phyloP scores from a whole-genome alignment of 2,329 filamentous ascomycete species.

The Talaromyces sp. region DNA sequence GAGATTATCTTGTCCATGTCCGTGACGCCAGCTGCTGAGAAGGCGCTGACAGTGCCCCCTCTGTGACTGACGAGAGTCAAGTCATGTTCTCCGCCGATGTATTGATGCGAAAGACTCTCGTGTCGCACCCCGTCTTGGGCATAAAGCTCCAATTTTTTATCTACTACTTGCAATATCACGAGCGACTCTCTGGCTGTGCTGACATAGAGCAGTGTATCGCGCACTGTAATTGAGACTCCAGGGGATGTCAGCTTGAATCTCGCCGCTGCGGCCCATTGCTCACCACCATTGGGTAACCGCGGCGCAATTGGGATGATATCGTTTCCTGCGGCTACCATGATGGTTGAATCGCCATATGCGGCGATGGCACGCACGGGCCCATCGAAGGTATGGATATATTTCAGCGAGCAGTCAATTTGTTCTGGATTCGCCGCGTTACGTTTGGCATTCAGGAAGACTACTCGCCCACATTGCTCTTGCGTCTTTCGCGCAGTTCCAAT shows the following conservation, averaged over 20 bases:
- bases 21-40: constrained; percentile 26
- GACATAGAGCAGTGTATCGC: constrained; percentile 49
- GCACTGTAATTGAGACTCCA: constrained; percentile 50
- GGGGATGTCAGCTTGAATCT: constrained; percentile 46
- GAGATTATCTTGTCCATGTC: constrained; percentile 33
- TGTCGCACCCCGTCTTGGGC: constrained; percentile 34
- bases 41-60: constrained; percentile 50
- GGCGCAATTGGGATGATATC: constrained; percentile 44
- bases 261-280: constrained; percentile 42
- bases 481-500: constrained; percentile 37
- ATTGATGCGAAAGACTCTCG: constrained; percentile 35
- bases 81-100: constrained; percentile 40
- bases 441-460: constrained; percentile 39
- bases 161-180: constrained; percentile 43
- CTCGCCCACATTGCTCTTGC: constrained; percentile 32
- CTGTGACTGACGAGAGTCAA: constrained; percentile 51
- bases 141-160: constrained; percentile 34
- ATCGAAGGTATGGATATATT: constrained; percentile 36
- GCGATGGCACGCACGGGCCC: constrained; percentile 55
- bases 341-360: constrained; percentile 43
- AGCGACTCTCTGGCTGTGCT: constrained; percentile 56
- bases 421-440: constrained; percentile 26
- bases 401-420: constrained; percentile 34
- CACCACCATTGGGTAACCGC: constrained; percentile 34
- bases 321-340: constrained; percentile 47